Evolutionary conservation across 352 stramenopile species (phyloP).

Genomic region (Phytophthora tentaculata): DNA sequence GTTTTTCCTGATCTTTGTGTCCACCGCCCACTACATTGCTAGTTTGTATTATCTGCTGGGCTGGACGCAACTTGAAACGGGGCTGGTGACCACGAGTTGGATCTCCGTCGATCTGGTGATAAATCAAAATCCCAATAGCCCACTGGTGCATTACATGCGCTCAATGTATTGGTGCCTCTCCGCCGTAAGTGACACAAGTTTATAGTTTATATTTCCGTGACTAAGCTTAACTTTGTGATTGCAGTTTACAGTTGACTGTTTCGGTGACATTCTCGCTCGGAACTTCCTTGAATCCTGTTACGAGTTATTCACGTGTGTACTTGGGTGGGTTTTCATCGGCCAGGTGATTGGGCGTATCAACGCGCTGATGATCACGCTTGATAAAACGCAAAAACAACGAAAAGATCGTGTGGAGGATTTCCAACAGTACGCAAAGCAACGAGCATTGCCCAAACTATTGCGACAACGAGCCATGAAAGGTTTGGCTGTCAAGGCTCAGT

Average conservation of each 20-base stretch:
- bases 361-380: constrained; percentile 67
- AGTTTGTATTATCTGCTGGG: constrained; percentile 62
- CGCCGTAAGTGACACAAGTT: constrained; percentile 44
- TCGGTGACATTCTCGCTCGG: constrained; percentile 67
- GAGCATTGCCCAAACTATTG: constrained; percentile 46
- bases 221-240: constrained; percentile 4
- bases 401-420: constrained; percentile 65
- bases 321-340: constrained; percentile 81
- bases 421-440: constrained; percentile 71
- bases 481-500: constrained; percentile 61
- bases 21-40: constrained; percentile 55
- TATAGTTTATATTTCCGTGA: not conserved
- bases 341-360: constrained; percentile 80
- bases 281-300: constrained; percentile 72
- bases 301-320: constrained; percentile 65
- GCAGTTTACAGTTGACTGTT: constrained; percentile 83
- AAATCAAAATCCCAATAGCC: constrained; percentile 52
- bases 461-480: constrained; percentile 58
- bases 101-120: constrained; percentile 64
- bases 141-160: constrained; percentile 70
- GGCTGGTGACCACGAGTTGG: constrained; percentile 53
- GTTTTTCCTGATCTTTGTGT: constrained; percentile 69
- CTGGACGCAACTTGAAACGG: constrained; percentile 42
- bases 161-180: constrained; percentile 84
- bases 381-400: constrained; percentile 63